Evolutionary conservation across 2,329 filamentous ascomycete species (phyloP), one percentile per base, ranked within the genome.

Genomic region (Magnaporthiopsis poae): DNA sequence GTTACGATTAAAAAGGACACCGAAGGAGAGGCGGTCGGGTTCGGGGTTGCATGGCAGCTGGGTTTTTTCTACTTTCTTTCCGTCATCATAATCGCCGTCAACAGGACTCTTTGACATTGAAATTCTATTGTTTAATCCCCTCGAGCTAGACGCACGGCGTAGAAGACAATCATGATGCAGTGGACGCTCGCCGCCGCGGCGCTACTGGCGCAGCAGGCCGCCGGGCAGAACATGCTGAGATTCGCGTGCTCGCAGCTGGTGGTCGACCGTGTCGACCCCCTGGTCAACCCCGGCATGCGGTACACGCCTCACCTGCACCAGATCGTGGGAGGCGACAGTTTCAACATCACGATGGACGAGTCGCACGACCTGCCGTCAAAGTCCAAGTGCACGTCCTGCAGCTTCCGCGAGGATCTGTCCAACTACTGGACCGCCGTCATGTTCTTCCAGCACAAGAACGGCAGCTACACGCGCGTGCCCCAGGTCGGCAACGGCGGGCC

Each of bases 371-470:
- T 76, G 29, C 70, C 76, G 12, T 52, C 70, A 60, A 67, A 69
- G 64, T 80, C 78, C 13, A 78, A 75, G 46, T 80, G 78, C 74
- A 80, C 78, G 11, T 79, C 77, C 29, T 80, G 79, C 74, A 78
- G 72, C 60, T 80, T 80, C 73, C 73, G 71, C 67, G 75, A 80
- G 71, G 78, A 80, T 72, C 75, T 76, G 71, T 79, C 77, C 73
- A 80, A 80, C 77, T 80, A 80, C 75, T 80, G 79, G 78, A 80
- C 78, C 29, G 77, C 78, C 67, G 77, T 79, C 71, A 76, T 80
- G 75, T 80, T 80, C 75, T 80, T 78, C 75, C 75, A 77, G 71
- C 72, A 75, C 66, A 75, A 73, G 73, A 80, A 80, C 73, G 78
- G 78, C 66, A 77, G 75, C 66, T 79, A 77, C 72, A 75, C 77